Base-by-base conservation (phyloP, 495 filamentous ascomycete species). In the Daldinia decipiens region DNA sequence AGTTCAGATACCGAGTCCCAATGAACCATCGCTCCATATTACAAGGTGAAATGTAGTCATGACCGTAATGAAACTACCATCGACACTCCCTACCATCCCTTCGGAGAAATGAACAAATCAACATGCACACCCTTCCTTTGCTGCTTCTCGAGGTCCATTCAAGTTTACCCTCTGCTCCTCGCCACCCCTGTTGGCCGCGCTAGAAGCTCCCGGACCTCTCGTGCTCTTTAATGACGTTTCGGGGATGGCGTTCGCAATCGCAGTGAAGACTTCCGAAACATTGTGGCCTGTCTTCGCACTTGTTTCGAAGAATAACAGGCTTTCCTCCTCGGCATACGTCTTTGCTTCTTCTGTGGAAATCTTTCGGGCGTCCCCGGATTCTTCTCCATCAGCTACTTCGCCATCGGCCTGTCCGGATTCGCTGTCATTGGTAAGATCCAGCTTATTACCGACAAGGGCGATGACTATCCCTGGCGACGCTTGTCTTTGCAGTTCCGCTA, bases 391-490 rank as follows among this genome's bases (percentile, higher is more conserved):
- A 5, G 75, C 78, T 50, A 78, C 79, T 34, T 84, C 85, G 59
- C 60, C 77, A 9, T 79, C 76, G 56, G 75, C 76, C 72, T 81
- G 24, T 72, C 82, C 39, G 76, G 81, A 82, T 39, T 76, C 72
- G 45, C 78, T 81, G 65, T 89, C 85, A 70, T 88, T 91, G 17
- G 84, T 87, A 76, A 99, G 88, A 83, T 99, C 95, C 65, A 95
- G 84, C 83, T 99, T 99, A 86, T 99, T 99, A 73, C 95, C 95
- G 45, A 99, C 95, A 9, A 99, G 87, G 34, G 95, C 94, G 74
- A 99, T 98, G 53, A 98, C 96, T 72, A 99, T 99, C 36, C 96
- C 96, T 13, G 95, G 95, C 36, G 89, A 93, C n/a, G 95, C 95
- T 82, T 99, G 95, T 75, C 96, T 89, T 79, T 99, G 95, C 32